Evolutionary conservation across 441 rosid species (phyloP), one percentile per base, ranked within the genome.

Genomic region (Gossypium schwendimanii): DNA sequence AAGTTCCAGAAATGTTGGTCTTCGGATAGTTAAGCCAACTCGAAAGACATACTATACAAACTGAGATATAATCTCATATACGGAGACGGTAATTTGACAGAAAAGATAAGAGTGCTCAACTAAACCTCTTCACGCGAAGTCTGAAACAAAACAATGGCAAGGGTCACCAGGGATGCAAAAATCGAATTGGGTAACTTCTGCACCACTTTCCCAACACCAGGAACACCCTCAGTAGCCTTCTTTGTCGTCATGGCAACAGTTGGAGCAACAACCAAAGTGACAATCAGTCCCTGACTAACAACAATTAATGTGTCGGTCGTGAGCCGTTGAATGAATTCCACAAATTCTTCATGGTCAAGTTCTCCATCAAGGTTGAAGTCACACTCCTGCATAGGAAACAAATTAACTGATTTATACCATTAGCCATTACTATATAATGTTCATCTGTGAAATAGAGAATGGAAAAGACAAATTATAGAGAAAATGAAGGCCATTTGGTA

Each of bases 161-260:
- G 91, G 45, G 97, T 93, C 41, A 91, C 91, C 4, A 93, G 87
- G 41, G 94, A 89, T 54, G 97, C 97, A 70, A 89, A 93, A 54
- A 93, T 72, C 2, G 98, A 85, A 78, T 73, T 84, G n/a, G 98
- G 95, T 64, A 91, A 52, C 82, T 80, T 93, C 68, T 87, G 92
- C 76, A 93, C 92, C 61, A 89, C 88, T 73, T 87, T 89, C 1
- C 98, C 98, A 17, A 93, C 86, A 1, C 88, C 90, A 0, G 97
- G 98, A 31, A 93, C 91, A 45, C 94, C 98, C 76, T 93, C 98
- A 0, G 96, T 93, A 3, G 91, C 92, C 69, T 50, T 87, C 84
- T 93, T 93, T 41, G 94, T 91, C 3, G 94, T 93, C 80, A 89
- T 75, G 60, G 98, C 98, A 7, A 93, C 86, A 0, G 97, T 88